Evolutionary conservation across 2,329 filamentous ascomycete genomes (phyloP).

Genomic region (Aspergillus brasiliensis): DNA sequence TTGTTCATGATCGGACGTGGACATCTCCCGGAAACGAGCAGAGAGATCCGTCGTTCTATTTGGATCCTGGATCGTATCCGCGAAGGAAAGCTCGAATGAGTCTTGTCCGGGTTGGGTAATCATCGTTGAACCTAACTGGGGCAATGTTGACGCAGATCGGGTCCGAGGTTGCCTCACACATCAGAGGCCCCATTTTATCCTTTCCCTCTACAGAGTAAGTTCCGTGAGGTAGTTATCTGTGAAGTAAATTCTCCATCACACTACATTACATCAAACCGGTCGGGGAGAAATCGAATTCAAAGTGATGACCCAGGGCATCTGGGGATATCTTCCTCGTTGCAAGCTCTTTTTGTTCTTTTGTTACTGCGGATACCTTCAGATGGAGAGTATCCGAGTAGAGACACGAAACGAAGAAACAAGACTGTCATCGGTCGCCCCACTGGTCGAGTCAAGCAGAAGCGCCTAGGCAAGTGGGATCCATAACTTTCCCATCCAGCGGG

Average conservation of each 20-base stretch:
- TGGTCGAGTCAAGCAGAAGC: background rate
- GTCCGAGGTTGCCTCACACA: constrained; percentile 7
- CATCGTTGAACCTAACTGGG: constrained; percentile 15
- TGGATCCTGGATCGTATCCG: background rate
- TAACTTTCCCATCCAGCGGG: constrained; percentile 3
- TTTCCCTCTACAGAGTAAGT: too few relatives aligned
- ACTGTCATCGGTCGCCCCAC: constrained; percentile 13
- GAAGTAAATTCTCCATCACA: background rate
- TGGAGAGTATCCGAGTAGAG: background rate
- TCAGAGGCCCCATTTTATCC: background rate
- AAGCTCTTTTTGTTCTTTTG: background rate
- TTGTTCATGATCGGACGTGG: background rate
- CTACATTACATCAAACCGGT: background rate
- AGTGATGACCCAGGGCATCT: background rate
- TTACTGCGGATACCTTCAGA: background rate
- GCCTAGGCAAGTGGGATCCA: constrained; percentile 6
- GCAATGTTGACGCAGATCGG: constrained; percentile 18
- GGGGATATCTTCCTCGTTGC: background rate
- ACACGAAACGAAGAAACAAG: background rate
- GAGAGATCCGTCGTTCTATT: background rate
- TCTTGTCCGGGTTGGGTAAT: constrained; percentile 19
- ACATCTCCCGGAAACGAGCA: background rate
- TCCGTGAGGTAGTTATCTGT: background rate
- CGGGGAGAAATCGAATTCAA: background rate
- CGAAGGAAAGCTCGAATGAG: background rate